Evolutionary conservation across 1,139 yeast species (phyloP).

Genomic region (Pichia sp.): DNA sequence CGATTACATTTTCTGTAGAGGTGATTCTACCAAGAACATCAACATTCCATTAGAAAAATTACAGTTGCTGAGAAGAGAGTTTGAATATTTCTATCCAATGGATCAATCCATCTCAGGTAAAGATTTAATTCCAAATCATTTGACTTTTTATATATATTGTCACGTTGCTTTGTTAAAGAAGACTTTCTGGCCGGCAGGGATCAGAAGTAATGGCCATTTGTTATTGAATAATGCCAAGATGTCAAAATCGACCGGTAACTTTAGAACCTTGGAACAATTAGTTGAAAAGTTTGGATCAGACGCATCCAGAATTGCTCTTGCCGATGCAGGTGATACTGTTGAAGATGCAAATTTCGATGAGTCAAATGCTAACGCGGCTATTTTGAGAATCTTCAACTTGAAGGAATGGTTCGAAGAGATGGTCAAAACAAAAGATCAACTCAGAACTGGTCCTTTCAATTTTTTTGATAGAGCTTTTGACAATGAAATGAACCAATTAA

Average conservation of each 20-base stretch:
- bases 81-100: constrained; percentile 91
- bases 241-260: constrained; percentile 98
- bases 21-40: constrained; percentile 48
- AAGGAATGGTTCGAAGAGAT: constrained; percentile 94
- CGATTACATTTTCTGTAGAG: constrained; percentile 81
- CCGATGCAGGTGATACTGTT: constrained; percentile 96
- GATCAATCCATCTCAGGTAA: constrained; percentile 92
- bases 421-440: constrained; percentile 45
- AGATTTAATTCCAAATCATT: constrained; percentile 95
- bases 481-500: constrained; percentile 84
- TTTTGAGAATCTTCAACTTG: constrained; percentile 83
- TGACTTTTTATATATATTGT: constrained; percentile 89
- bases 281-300: constrained; percentile 94
- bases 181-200: constrained; percentile 88
- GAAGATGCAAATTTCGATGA: constrained; percentile 99
- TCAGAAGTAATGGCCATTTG: constrained; percentile 94
- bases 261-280: constrained; percentile 83
- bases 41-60: constrained; percentile 67
- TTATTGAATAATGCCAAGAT: constrained; percentile 93
- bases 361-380: constrained; percentile 94
- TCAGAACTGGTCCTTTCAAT: constrained; percentile 68
- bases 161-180: constrained; percentile 93
- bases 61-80: constrained; percentile 79
- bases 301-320: constrained; percentile 94
- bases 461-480: constrained; percentile 89